These are phyloP conservation scores for Podaxis sp. DNA, from an alignment of 768 basidiomycete genomes.

Conservation along the genomic window DNA sequence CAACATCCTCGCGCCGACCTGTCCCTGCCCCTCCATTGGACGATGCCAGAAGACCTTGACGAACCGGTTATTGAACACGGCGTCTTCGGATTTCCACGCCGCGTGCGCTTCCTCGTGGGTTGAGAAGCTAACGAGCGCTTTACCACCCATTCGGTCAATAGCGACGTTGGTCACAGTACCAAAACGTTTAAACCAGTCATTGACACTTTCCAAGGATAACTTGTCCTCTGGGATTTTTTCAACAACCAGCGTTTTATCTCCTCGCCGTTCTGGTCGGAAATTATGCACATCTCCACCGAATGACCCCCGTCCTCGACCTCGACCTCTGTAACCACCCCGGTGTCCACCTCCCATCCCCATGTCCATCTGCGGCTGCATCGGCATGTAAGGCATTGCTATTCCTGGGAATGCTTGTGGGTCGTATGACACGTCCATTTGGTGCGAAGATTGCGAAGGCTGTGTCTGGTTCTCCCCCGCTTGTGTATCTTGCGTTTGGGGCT, in stretches of 20 bases:
- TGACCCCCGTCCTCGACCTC: slow-evolving; percentile 44
- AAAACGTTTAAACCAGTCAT: slow-evolving; percentile 89
- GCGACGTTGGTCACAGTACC: slow-evolving; percentile 92
- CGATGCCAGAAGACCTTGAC: slow-evolving; percentile 97
- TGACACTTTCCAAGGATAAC: slow-evolving; percentile 74
- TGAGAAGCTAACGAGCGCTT: slow-evolving; percentile 87
- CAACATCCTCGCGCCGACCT: slow-evolving; percentile 71
- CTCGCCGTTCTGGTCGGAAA: slow-evolving; percentile 66
- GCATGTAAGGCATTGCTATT: slow-evolving; percentile 13
- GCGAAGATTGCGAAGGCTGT: slow-evolving; percentile 1
- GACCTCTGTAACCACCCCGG: slow-evolving; percentile 41
- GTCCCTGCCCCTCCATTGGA: slow-evolving; percentile 89
- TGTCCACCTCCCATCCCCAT: slow-evolving; percentile 23
- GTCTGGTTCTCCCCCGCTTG: slow-evolving; percentile 18
- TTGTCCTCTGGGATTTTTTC: slow-evolving; percentile 92
- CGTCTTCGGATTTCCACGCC: slow-evolving; percentile 92
- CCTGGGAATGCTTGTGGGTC: slow-evolving; percentile 5
- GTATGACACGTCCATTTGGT: slow-evolving; percentile 8
- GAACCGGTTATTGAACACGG: slow-evolving; percentile 93
- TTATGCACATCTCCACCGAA: slow-evolving; percentile 65
- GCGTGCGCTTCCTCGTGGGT: slow-evolving; percentile 80
- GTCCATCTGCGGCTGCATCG: slow-evolving; percentile 31
- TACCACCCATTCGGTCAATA: slow-evolving; percentile 69
- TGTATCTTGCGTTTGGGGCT: slow-evolving; percentile 21
- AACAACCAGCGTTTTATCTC: slow-evolving; percentile 84